These are phyloP conservation scores for Suillus bovinus DNA, from an alignment of 768 basidiomycete species.

Conservation along the genomic window DNA sequence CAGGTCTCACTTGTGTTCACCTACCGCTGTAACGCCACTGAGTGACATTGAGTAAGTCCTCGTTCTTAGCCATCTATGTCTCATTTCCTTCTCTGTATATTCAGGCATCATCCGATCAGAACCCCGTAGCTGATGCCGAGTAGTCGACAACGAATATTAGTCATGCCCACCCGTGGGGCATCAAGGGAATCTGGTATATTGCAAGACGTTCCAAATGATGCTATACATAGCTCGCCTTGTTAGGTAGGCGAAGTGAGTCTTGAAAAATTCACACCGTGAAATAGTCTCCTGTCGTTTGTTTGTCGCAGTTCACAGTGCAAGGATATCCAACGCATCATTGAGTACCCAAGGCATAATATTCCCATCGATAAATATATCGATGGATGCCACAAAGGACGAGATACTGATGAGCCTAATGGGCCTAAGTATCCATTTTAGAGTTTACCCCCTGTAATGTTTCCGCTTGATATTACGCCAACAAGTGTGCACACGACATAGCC, in stretches of 20 bases:
- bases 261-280: neutral
- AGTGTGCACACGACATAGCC: neutral
- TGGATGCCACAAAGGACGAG: neutral
- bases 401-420: neutral
- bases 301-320: neutral
- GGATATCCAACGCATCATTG: neutral
- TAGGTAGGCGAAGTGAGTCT: neutral
- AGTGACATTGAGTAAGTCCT: neutral
- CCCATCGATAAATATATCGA: neutral
- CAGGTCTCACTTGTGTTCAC: neutral
- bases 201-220: neutral
- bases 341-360: neutral
- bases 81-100: neutral
- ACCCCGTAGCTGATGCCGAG: neutral
- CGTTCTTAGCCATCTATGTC: neutral
- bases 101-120: neutral
- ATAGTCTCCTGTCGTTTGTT: neutral
- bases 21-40: neutral
- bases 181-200: neutral
- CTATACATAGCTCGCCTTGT: neutral
- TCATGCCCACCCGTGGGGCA: neutral
- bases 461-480: neutral
- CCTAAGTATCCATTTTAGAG: neutral
- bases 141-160: neutral
- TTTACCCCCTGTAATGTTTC: neutral